phyloP scores from a whole-genome alignment of 2,329 filamentous ascomycete species.

The Aureobasidium vineae region DNA sequence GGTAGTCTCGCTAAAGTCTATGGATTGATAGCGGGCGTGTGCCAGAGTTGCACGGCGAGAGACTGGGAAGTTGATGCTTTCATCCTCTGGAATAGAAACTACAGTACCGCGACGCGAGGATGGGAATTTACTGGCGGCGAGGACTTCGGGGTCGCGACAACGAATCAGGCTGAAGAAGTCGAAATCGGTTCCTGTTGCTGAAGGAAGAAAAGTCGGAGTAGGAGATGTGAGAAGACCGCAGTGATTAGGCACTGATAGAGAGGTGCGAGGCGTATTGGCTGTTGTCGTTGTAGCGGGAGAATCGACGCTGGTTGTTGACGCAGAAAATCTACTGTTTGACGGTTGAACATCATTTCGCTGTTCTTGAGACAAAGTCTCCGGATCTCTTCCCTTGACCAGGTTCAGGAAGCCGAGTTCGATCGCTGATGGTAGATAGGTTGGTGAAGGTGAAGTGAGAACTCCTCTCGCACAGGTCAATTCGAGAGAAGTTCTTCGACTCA shows the following conservation, averaged over 20 bases:
- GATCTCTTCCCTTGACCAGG: slow-evolving; percentile 8
- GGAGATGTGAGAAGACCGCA: slow-evolving; percentile 11
- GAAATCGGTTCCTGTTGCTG: background rate
- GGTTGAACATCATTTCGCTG: background rate
- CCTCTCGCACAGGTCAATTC: background rate
- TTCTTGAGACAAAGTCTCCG: slow-evolving; percentile 1
- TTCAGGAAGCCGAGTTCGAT: slow-evolving; percentile 1
- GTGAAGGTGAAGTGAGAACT: slow-evolving; percentile 10
- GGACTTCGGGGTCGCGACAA: background rate
- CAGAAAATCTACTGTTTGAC: slow-evolving; percentile 1
- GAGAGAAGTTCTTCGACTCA: background rate
- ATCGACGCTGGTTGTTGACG: background rate
- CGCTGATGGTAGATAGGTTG: slow-evolving; percentile 1
- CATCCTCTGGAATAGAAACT: slow-evolving; percentile 8
- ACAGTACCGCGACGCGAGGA: slow-evolving; percentile 3
- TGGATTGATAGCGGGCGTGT: background rate
- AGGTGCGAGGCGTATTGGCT: background rate
- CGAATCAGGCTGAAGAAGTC: slow-evolving; percentile 19
- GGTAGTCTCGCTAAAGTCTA: background rate
- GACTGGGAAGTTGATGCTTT: background rate
- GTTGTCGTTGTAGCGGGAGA: background rate
- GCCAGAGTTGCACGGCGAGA: slow-evolving; percentile 4
- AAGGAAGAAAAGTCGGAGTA: slow-evolving; percentile 5
- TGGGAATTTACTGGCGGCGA: background rate
- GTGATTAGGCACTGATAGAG: background rate